phyloP scores from a whole-genome alignment of 768 basidiomycete genomes.

The Pleurotus tuber-regium region DNA sequence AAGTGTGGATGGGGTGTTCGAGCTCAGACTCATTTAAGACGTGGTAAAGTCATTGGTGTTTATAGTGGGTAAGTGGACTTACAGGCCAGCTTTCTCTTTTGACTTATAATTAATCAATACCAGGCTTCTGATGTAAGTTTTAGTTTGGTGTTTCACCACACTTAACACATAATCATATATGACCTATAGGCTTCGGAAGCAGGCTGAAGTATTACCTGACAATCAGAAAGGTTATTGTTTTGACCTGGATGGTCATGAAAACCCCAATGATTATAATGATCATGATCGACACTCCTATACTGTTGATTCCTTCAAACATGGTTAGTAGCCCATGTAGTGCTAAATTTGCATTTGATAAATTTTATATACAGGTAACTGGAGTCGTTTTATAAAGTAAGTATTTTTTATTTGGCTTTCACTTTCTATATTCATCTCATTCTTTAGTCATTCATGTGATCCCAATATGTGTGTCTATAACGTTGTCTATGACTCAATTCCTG shows the following conservation, averaged over 20 bases:
- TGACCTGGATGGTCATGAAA: slow-evolving; percentile 60
- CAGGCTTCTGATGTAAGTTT: slow-evolving; percentile 46
- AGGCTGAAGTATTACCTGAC: slow-evolving; percentile 34
- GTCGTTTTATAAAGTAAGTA: slow-evolving; percentile 68
- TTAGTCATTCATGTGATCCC: slow-evolving; percentile 69
- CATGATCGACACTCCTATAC: slow-evolving; percentile 36
- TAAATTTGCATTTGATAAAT: slow-evolving; percentile 1
- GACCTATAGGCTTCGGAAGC: slow-evolving; percentile 43
- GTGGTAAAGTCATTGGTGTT: slow-evolving; percentile 62
- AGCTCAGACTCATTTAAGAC: slow-evolving; percentile 34
- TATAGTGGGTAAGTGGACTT: slow-evolving; percentile 57
- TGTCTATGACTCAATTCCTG: slow-evolving; percentile 59
- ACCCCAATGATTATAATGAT: slow-evolving; percentile 29
- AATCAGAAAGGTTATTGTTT: slow-evolving; percentile 50
- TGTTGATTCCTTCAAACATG: slow-evolving; percentile 52
- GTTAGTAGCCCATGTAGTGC: slow-evolving; percentile 30
- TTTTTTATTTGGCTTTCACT: no score
- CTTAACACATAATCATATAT: no score
- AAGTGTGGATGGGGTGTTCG: slow-evolving; percentile 66
- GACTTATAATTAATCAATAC: neutral
- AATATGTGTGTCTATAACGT: slow-evolving; percentile 57
- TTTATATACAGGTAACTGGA: slow-evolving; percentile 62
- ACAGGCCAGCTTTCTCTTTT: slow-evolving; percentile 9
- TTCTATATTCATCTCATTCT: no score
- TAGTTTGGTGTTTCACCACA: neutral